A percentile compares a stretch with the other conserved stretches of the same genome.
These are phyloP conservation scores for Saprolegnia parasitica DNA, from an alignment of 352 stramenopile genomes.

Conservation along the genomic window DNA sequence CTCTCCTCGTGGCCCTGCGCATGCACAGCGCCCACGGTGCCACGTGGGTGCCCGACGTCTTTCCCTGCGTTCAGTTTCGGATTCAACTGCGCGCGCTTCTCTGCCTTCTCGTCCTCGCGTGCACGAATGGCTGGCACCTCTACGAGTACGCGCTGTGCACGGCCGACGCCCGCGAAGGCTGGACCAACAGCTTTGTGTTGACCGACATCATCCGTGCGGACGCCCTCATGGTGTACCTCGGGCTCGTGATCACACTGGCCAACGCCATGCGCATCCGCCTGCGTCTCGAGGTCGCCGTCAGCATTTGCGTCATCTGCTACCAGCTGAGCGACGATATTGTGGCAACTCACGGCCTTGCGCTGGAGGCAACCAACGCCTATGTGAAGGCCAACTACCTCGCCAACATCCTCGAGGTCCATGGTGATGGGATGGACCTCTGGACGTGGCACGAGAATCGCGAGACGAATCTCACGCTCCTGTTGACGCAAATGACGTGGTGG, in stretches of 20 bases:
- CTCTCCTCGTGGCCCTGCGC: background rate
- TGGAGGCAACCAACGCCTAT: background rate
- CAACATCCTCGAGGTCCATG: background rate
- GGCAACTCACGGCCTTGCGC: background rate
- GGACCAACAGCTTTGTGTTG: background rate
- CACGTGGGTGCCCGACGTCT: slow-evolving; percentile 10
- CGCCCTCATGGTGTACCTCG: slow-evolving; percentile 8
- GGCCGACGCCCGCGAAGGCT: background rate
- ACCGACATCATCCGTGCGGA: slow-evolving; percentile 6
- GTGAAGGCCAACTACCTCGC: slow-evolving; percentile 21
- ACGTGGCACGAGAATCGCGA: slow-evolving; percentile 6
- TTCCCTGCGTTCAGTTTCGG: background rate
- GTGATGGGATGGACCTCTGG: slow-evolving; percentile 9
- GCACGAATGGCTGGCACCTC: background rate
- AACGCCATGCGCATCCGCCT: background rate
- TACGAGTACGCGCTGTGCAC: slow-evolving; percentile 2
- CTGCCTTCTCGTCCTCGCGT: background rate
- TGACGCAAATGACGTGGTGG: slow-evolving; percentile 15
- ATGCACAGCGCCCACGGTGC: background rate
- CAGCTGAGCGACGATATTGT: background rate
- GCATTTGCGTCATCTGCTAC: slow-evolving; percentile 5
- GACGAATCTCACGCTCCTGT: background rate
- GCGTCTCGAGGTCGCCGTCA: background rate
- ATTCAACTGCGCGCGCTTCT: background rate
- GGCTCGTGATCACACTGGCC: background rate